phyloP scores from a whole-genome alignment of 2,329 filamentous ascomycete genomes.

The Fusarium acutatum region DNA sequence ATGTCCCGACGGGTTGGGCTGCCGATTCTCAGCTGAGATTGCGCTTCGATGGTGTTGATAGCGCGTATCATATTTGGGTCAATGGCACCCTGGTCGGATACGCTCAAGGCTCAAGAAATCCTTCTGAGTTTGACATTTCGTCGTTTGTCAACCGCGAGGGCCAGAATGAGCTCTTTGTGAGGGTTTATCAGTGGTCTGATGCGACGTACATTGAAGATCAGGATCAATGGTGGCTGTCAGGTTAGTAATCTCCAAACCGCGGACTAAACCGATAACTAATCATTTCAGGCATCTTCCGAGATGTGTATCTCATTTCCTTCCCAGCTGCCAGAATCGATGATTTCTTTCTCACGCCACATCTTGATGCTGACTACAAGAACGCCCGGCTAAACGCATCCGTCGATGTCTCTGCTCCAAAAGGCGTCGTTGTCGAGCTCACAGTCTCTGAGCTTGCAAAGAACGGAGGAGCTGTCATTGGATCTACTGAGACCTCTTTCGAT shows the following conservation, averaged over 20 bases:
- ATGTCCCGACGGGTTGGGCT: conserved; percentile 59
- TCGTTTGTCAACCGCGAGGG: conserved; percentile 50
- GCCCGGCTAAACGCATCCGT: conserved; percentile 57
- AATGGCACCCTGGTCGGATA: conserved; percentile 73
- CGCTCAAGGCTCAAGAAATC: conserved; percentile 73
- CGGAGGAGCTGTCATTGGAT: conserved; percentile 47
- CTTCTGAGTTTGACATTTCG: conserved; percentile 75
- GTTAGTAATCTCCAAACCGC: conserved; percentile 61
- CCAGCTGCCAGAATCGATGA: conserved; percentile 65
- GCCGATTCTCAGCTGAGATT: conserved; percentile 64
- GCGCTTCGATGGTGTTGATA: conserved; percentile 77
- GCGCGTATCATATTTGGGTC: conserved; percentile 74
- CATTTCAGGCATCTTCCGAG: conserved; percentile 68
- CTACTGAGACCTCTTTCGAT: conserved; percentile 37
- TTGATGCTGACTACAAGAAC: conserved; percentile 63
- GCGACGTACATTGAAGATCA: conserved; percentile 76
- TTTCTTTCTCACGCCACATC: conserved; percentile 63
- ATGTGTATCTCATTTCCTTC: conserved; percentile 69
- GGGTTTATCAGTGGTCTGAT: conserved; percentile 77
- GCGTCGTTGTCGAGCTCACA: conserved; percentile 51
- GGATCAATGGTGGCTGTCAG: conserved; percentile 74
- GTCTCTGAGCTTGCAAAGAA: conserved; percentile 50
- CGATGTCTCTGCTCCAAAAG: conserved; percentile 48
- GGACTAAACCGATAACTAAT: conserved; percentile 46
- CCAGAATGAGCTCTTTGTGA: conserved; percentile 66